phyloP scores from a whole-genome alignment of 352 stramenopile genomes.

The Pythium myriotylum region DNA sequence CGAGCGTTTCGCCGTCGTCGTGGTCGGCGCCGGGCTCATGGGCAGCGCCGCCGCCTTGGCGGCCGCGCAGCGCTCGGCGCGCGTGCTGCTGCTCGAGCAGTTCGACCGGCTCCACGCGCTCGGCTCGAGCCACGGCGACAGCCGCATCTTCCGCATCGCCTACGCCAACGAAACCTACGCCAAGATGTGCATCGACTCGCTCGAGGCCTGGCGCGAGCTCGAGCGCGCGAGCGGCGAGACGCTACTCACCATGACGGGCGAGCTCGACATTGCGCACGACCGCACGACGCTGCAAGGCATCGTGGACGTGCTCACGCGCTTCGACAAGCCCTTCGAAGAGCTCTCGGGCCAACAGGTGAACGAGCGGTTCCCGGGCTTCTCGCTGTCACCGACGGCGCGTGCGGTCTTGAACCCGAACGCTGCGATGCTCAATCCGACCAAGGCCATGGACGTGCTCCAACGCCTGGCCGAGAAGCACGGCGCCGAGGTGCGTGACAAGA shows the following conservation, averaged over 20 bases:
- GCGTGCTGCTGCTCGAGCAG: slow-evolving; percentile 69
- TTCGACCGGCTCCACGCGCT: slow-evolving; percentile 57
- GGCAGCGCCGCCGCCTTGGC: slow-evolving; percentile 54
- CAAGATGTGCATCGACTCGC: slow-evolving; percentile 51
- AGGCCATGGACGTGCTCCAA: slow-evolving; percentile 49
- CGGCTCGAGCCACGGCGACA: slow-evolving; percentile 73
- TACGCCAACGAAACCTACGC: slow-evolving; percentile 75
- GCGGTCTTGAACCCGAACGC: slow-evolving; percentile 45
- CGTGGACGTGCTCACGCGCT: slow-evolving; percentile 4
- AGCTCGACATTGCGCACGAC: slow-evolving; percentile 47
- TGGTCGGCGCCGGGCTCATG: slow-evolving; percentile 60
- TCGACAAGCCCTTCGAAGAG: slow-evolving; percentile 33
- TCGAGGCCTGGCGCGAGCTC: slow-evolving; percentile 48
- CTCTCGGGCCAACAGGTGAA: slow-evolving; percentile 43
- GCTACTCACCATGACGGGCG: slow-evolving; percentile 60
- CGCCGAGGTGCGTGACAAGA: slow-evolving; percentile 35
- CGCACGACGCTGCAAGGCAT: not conserved
- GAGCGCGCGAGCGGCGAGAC: slow-evolving; percentile 35
- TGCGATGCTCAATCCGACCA: slow-evolving; percentile 48
- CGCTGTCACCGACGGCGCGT: slow-evolving; percentile 33
- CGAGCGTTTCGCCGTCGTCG: slow-evolving; percentile 41
- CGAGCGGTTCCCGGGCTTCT: slow-evolving; percentile 48
- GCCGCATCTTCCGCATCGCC: slow-evolving; percentile 71
- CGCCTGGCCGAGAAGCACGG: slow-evolving; percentile 36
- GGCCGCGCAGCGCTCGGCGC: slow-evolving; percentile 34